Percentiles rank a stretch among this genome's conserved stretches.
phyloP scores from a whole-genome alignment of 805 yeast genomes.

The Suhomyces prunicola region DNA sequence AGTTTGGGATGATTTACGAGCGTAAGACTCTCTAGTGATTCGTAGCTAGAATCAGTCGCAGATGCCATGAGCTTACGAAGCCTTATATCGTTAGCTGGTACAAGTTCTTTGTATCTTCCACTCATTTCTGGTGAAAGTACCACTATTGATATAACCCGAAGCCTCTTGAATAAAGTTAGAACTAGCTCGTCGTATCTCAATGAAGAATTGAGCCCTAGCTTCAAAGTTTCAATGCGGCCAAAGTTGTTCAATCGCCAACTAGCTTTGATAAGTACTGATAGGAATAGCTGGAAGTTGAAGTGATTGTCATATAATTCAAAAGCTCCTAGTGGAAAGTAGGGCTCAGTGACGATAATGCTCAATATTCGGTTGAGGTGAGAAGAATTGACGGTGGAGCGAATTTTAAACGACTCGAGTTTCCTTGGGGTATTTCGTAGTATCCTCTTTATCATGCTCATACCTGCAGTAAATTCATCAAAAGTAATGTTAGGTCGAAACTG shows the following conservation, averaged over 20 bases:
- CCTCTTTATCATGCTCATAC: conserved; percentile 25
- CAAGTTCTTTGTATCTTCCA: conserved; percentile 13
- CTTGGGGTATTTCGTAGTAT: conserved; percentile 16
- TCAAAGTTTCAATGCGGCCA: conserved; percentile 16
- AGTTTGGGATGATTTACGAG: conserved; percentile 28
- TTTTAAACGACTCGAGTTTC: conserved; percentile 18
- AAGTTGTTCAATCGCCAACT: conserved; percentile 27
- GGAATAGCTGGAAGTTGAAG: conserved; percentile 24
- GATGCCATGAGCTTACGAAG: conserved; percentile 7
- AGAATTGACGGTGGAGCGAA: conserved; percentile 19
- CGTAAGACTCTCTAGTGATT: conserved; percentile 16
- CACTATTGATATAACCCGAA: conserved; percentile 23
- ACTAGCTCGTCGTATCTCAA: conserved; percentile 16
- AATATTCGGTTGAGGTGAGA: conserved; percentile 26
- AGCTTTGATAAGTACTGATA: conserved; percentile 21
- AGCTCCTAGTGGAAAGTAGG: conserved; percentile 15
- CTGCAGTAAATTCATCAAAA: conserved; percentile 27
- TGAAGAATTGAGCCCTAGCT: conserved; percentile 27
- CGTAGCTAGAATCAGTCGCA: background rate
- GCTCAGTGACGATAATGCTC: conserved; percentile 23
- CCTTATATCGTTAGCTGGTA: conserved; percentile 16
- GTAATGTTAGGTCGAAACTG: conserved; percentile 24
- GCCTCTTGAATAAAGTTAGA: conserved; percentile 20
- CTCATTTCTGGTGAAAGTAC: conserved; percentile 16
- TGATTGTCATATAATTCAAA: conserved; percentile 29